phyloP scores from a whole-genome alignment of 2,329 filamentous ascomycete species.

The Pestalotiopsis fici region DNA sequence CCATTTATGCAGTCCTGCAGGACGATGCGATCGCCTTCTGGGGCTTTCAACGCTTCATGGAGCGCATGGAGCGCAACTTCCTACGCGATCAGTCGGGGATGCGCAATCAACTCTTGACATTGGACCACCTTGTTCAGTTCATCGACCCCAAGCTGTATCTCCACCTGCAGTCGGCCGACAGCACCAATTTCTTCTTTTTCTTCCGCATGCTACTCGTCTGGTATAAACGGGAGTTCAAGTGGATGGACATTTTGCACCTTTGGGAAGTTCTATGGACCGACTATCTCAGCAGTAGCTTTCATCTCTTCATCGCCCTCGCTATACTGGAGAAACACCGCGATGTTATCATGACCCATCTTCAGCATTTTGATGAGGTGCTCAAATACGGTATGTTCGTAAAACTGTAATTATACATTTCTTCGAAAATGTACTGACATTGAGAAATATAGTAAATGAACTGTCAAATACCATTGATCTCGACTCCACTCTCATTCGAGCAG shows the following conservation, averaged over 20 bases:
- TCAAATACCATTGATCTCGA: slow-evolving; percentile 90
- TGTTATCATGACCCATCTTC: slow-evolving; percentile 91
- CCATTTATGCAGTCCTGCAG: slow-evolving; percentile 95
- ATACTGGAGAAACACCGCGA: slow-evolving; percentile 96
- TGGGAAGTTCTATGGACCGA: slow-evolving; percentile 98
- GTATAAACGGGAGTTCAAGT: slow-evolving; percentile 97
- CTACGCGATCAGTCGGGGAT: slow-evolving; percentile 94
- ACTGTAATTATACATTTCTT: not conserved
- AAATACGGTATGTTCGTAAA: slow-evolving; percentile 75
- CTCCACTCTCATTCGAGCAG: slow-evolving; percentile 82
- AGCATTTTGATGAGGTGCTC: slow-evolving; percentile 94
- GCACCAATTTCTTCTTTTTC: slow-evolving; percentile 99
- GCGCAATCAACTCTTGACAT: slow-evolving; percentile 84
- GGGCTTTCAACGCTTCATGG: slow-evolving; percentile 95
- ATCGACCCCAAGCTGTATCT: slow-evolving; percentile 94
- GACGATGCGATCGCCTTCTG: slow-evolving; percentile 97
- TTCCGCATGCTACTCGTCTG: slow-evolving; percentile 98
- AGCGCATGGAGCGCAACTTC: slow-evolving; percentile 97
- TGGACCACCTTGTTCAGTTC: slow-evolving; percentile 94
- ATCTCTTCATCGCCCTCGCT: slow-evolving; percentile 89
- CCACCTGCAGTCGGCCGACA: slow-evolving; percentile 86
- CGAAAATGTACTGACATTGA: not conserved
- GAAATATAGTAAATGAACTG: slow-evolving; percentile 79
- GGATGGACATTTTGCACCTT: slow-evolving; percentile 80
- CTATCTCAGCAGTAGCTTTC: slow-evolving; percentile 84